Percentiles rank a stretch among this genome's conserved stretches.
These are phyloP conservation scores for Diplodia seriata DNA, from an alignment of 2,329 filamentous ascomycete species.

Conservation along the genomic window DNA sequence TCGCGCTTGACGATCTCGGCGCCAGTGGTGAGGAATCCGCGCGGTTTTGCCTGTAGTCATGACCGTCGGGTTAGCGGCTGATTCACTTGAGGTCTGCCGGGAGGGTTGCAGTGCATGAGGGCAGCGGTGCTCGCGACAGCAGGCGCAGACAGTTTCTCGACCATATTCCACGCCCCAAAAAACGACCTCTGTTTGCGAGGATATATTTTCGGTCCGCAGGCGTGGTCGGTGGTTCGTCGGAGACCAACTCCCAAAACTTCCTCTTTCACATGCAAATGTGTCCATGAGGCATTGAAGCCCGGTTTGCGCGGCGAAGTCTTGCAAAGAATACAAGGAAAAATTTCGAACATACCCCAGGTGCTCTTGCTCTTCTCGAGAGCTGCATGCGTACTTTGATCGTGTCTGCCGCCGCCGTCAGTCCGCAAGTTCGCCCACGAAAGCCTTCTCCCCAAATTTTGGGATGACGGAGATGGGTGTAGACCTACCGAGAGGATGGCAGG, in stretches of 20 bases:
- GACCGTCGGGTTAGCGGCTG: background rate
- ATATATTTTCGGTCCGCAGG: background rate
- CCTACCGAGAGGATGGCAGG: slow-evolving; percentile 89
- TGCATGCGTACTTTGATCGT: slow-evolving; percentile 99
- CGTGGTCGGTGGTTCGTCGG: slow-evolving; percentile 3
- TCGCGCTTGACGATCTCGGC: slow-evolving; percentile 86
- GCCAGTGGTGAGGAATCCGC: slow-evolving; percentile 88
- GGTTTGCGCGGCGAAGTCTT: background rate
- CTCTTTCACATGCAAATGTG: slow-evolving; percentile 1
- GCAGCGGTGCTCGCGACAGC: background rate
- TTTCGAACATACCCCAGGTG: slow-evolving; percentile 70
- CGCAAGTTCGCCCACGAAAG: background rate
- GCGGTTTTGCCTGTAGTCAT: slow-evolving; percentile 66
- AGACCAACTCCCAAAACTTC: background rate
- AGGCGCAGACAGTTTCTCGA: background rate
- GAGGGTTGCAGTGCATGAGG: background rate
- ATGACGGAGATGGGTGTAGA: background rate
- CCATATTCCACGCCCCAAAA: background rate
- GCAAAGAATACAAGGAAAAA: background rate
- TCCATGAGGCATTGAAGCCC: background rate
- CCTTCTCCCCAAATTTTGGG: background rate
- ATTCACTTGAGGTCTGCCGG: background rate
- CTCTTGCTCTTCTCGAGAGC: slow-evolving; percentile 82
- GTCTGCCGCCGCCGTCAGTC: slow-evolving; percentile 61
- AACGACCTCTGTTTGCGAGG: background rate